A percentile compares a stretch with the other conserved stretches of the same genome.
Evolutionary conservation across 305 asterid species (phyloP).

Genomic region (Plantago coronopus): DNA sequence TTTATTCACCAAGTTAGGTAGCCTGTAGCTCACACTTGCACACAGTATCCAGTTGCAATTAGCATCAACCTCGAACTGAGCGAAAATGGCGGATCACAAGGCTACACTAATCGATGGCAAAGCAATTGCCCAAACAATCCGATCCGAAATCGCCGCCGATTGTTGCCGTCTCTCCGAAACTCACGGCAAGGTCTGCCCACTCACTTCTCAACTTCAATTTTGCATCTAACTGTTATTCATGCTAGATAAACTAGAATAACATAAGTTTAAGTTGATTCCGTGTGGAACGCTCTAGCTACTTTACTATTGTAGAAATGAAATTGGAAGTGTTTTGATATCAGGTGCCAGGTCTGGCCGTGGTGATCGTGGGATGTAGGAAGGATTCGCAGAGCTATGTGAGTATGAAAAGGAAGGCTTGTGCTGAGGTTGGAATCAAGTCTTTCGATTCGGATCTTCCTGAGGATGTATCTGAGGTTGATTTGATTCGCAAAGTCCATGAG

Average conservation of each 20-base stretch:
- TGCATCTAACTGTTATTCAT: conserved; percentile 63
- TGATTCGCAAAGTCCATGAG: conserved; percentile 75
- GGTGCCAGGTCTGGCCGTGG: conserved; percentile 96
- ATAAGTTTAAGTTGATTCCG: too few relatives aligned
- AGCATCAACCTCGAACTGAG: too few relatives aligned
- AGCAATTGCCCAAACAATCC: conserved; percentile 71
- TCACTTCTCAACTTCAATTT: conserved; percentile 6
- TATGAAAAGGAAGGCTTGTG: conserved; percentile 94
- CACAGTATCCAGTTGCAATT: too few relatives aligned
- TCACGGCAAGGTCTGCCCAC: conserved; percentile 49
- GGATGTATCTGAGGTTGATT: conserved; percentile 62
- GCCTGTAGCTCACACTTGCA: too few relatives aligned
- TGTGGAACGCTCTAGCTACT: too few relatives aligned
- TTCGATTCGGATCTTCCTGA: conserved; percentile 70
- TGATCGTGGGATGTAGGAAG: conserved; percentile 81
- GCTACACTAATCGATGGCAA: conserved; percentile 83
- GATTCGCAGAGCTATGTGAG: conserved; percentile 89
- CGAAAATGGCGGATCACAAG: conserved; percentile 31
- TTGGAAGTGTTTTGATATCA: conserved; percentile 60
- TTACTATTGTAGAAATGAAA: conserved; percentile 47
- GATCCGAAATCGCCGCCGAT: conserved; percentile 72
- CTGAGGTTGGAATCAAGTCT: conserved; percentile 82
- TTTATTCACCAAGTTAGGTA: too few relatives aligned
- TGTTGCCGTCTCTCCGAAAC: conserved; percentile 60
- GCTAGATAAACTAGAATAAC: not conserved